These are phyloP conservation scores for Fusarium piperis DNA, from an alignment of 2,329 filamentous ascomycete species.

Conservation along the genomic window DNA sequence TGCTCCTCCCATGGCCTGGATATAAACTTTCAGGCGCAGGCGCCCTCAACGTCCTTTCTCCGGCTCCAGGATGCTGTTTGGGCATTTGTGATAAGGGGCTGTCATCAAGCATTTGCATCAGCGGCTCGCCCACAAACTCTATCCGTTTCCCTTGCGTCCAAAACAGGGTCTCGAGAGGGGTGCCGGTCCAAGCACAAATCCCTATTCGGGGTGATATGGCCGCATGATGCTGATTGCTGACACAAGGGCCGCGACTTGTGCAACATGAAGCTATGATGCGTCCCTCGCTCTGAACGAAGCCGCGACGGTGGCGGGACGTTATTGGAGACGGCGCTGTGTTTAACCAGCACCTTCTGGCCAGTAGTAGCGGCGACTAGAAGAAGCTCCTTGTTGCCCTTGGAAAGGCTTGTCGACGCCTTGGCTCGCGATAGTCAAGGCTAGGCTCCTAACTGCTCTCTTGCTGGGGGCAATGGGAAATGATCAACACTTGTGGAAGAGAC, in stretches of 20 bases:
- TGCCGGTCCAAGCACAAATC: constrained; percentile 6
- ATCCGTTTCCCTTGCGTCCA: constrained; percentile 1
- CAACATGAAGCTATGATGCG: background rate
- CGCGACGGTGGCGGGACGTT: constrained; percentile 31
- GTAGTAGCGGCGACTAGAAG: background rate
- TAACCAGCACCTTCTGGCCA: background rate
- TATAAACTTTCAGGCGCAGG: constrained; percentile 22
- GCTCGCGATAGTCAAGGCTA: background rate
- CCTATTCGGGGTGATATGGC: constrained; percentile 3
- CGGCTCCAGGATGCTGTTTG: background rate
- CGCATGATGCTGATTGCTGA: constrained; percentile 2
- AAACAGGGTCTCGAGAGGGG: constrained; percentile 2
- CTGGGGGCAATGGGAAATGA: background rate
- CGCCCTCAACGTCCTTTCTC: constrained; percentile 32
- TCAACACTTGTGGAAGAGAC: background rate
- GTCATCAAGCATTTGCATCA: constrained; percentile 19
- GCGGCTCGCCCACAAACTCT: constrained; percentile 27
- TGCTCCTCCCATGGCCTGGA: background rate
- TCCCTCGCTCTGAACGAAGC: constrained; percentile 4
- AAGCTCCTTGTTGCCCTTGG: background rate
- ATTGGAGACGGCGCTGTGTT: constrained; percentile 10
- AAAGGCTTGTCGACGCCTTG: background rate
- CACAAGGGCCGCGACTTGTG: background rate
- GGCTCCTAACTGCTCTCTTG: background rate
- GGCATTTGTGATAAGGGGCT: constrained; percentile 1